A percentile compares a stretch with the other conserved stretches of the same genome.
These are phyloP conservation scores for Monilinia fructicola DNA, from an alignment of 2,329 filamentous ascomycete species.

Conservation along the genomic window DNA sequence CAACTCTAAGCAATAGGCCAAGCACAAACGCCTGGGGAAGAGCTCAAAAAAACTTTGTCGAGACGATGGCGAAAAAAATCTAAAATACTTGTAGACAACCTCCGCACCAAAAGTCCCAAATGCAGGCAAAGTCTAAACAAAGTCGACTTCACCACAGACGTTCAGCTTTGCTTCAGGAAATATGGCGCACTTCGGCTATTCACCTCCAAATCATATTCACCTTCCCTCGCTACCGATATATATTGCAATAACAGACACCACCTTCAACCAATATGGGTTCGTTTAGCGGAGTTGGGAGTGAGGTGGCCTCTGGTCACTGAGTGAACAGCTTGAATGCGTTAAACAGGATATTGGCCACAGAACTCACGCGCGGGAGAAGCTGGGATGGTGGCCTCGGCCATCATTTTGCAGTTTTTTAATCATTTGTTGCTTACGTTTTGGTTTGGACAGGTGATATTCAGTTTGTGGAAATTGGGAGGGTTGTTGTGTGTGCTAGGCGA, in stretches of 20 bases:
- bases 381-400: not conserved
- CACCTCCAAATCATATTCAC: not conserved
- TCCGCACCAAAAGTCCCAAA: not conserved
- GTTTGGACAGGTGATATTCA: not conserved
- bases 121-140: not conserved
- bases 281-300: not conserved
- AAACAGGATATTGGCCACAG: not conserved
- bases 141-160: not conserved
- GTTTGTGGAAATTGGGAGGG: no score
- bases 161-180: no score
- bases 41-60: not conserved
- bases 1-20: not conserved
- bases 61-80: not conserved
- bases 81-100: not conserved
- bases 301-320: not conserved
- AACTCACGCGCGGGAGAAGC: not conserved
- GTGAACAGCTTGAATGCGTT: not conserved
- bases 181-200: not conserved
- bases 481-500: not conserved
- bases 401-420: not conserved
- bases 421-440: not conserved
- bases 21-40: not conserved
- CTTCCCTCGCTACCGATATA: not conserved
- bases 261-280: not conserved
- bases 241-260: not conserved